phyloP scores from a whole-genome alignment of 2,329 filamentous ascomycete species.

The Sclerotinia subarctica region DNA sequence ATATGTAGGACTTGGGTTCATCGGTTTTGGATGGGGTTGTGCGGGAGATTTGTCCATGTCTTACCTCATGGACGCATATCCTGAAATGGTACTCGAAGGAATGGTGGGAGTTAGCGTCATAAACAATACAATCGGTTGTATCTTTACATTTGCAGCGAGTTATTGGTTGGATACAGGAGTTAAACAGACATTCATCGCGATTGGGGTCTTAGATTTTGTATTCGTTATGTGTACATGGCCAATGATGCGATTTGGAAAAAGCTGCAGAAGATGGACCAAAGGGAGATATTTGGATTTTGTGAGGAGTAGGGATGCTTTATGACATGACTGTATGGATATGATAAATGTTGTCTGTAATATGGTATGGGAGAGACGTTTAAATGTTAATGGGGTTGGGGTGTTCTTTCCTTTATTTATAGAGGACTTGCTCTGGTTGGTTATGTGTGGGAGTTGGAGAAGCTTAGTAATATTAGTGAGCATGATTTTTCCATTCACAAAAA shows the following conservation, averaged over 20 bases:
- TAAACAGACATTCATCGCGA: conserved; percentile 49
- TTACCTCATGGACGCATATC: conserved; percentile 54
- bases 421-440: background rate
- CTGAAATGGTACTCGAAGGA: conserved; percentile 55
- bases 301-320: conserved; percentile 44
- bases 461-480: background rate
- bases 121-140: conserved; percentile 53
- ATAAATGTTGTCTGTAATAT: background rate
- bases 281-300: conserved; percentile 47
- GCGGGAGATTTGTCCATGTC: conserved; percentile 55
- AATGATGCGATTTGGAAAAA: conserved; percentile 55
- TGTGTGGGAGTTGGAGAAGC: background rate
- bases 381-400: background rate
- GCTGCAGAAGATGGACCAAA: conserved; percentile 47
- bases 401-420: background rate
- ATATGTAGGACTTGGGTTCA: conserved; percentile 55
- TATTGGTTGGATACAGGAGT: conserved; percentile 50
- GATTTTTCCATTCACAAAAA: background rate
- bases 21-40: conserved; percentile 58
- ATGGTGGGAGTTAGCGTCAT: conserved; percentile 58
- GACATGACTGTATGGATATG: conserved; percentile 5
- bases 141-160: conserved; percentile 52
- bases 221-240: conserved; percentile 50
- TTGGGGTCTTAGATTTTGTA: conserved; percentile 50
- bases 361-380: background rate